Evolutionary conservation across 1,284 basidiomycete genomes (phyloP).

Genomic region (Trametes pubescens): DNA sequence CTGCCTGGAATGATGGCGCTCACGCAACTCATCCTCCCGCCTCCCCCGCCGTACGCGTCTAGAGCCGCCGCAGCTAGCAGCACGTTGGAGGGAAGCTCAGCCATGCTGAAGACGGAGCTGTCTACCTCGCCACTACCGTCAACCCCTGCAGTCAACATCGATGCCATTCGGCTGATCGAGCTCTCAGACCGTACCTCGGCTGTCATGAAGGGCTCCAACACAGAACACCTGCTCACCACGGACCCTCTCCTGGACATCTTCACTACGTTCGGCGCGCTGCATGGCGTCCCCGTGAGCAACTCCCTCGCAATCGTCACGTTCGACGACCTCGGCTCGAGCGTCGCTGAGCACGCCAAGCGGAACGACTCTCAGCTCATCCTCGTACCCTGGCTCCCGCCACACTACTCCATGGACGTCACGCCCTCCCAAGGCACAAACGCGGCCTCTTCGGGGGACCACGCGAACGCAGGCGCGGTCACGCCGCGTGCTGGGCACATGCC

Average conservation of each 20-base stretch:
- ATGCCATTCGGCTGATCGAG: slow-evolving; percentile 69
- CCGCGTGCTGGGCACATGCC: slow-evolving; percentile 33
- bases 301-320: slow-evolving; percentile 65
- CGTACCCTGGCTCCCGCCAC: slow-evolving; percentile 68
- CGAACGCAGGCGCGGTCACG: slow-evolving; percentile 18
- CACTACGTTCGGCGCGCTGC: slow-evolving; percentile 66
- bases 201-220: slow-evolving; percentile 71
- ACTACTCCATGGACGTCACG: slow-evolving; percentile 34
- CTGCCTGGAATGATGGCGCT: slow-evolving; percentile 79
- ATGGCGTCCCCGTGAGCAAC: slow-evolving; percentile 59
- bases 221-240: slow-evolving; percentile 59
- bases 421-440: slow-evolving; percentile 17
- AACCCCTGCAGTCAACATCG: slow-evolving; percentile 34
- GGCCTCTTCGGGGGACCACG: neutral
- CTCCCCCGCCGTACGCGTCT: slow-evolving; percentile 35
- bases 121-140: slow-evolving; percentile 4
- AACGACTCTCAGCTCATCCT: slow-evolving; percentile 63
- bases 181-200: slow-evolving; percentile 75
- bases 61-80: slow-evolving; percentile 11
- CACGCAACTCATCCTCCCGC: slow-evolving; percentile 67
- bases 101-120: slow-evolving; percentile 12
- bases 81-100: slow-evolving; percentile 7
- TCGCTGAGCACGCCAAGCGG: slow-evolving; percentile 58
- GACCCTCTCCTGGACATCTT: slow-evolving; percentile 72
- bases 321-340: slow-evolving; percentile 61